These are phyloP conservation scores for Acanthamoeba culbertsoni DNA, from an alignment of 208 protist genomes.

Conservation along the genomic window DNA sequence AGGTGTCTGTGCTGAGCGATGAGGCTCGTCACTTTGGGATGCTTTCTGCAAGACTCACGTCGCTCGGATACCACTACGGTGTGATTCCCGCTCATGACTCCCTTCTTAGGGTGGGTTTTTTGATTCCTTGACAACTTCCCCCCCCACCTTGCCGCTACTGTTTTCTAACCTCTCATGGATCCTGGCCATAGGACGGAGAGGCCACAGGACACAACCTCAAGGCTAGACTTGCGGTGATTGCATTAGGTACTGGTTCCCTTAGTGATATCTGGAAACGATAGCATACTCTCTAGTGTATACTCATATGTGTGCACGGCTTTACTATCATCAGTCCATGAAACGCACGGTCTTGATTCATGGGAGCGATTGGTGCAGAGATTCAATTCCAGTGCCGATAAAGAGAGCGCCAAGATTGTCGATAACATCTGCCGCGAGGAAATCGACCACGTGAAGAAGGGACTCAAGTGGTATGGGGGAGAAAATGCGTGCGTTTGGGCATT, in stretches of 20 bases:
- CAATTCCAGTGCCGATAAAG: background rate
- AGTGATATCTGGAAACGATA: background rate
- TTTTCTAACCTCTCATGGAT: background rate
- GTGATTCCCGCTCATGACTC: constrained; percentile 33
- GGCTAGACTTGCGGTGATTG: constrained; percentile 5
- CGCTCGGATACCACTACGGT: constrained; percentile 8
- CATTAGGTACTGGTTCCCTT: background rate
- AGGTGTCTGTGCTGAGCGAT: constrained; percentile 27
- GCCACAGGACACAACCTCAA: constrained; percentile 29
- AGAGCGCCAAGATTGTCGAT: background rate
- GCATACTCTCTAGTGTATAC: background rate
- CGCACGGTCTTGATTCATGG: constrained; percentile 50
- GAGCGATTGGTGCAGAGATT: constrained; percentile 44
- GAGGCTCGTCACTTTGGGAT: constrained; percentile 2
- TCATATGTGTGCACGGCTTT: background rate
- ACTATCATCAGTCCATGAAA: background rate
- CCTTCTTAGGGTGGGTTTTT: background rate
- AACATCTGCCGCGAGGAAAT: constrained; percentile 49
- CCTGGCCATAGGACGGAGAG: background rate
- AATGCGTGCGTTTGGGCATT: background rate
- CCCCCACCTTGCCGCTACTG: background rate
- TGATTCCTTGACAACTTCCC: background rate
- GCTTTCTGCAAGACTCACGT: background rate
- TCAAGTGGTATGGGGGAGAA: constrained; percentile 17
- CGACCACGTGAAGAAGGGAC: constrained; percentile 48